Percentiles rank a stretch among this genome's conserved stretches.
phyloP scores from a whole-genome alignment of 345 rosid species.

The Draba incana region DNA sequence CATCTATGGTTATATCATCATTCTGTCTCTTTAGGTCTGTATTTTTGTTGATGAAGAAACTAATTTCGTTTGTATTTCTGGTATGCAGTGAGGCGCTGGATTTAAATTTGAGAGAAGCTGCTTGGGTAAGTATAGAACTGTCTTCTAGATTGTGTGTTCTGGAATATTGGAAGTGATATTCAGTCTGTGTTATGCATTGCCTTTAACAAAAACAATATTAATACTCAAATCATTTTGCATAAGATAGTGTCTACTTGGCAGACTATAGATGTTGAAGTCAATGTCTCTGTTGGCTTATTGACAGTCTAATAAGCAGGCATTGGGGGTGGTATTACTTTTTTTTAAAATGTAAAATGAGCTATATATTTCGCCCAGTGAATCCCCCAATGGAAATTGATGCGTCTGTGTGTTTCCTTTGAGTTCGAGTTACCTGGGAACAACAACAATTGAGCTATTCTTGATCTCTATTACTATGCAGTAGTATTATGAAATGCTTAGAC shows the following conservation, averaged over 20 bases:
- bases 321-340: background rate
- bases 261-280: background rate
- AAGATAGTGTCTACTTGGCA: constrained; percentile 10
- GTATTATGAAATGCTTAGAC: background rate
- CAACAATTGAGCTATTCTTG: background rate
- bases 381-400: background rate
- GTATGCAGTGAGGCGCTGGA: constrained; percentile 81
- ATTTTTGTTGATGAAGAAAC: constrained; percentile 24
- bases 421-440: constrained; percentile 7
- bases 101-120: constrained; percentile 93
- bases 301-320: background rate
- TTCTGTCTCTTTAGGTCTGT: background rate
- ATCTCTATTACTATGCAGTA: constrained; percentile 1
- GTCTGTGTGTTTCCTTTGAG: background rate
- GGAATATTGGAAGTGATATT: background rate
- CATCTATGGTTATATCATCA: constrained; percentile 5
- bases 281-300: background rate
- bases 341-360: background rate
- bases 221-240: background rate
- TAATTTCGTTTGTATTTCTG: constrained; percentile 13
- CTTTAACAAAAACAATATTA: background rate
- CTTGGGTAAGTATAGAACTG: constrained; percentile 67
- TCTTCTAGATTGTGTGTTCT: constrained; percentile 11
- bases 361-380: background rate
- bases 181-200: constrained; percentile 2